Conservation (phyloP, 2,329 filamentous ascomycete genomes). For the Hymenoscyphus fructigenus region DNA sequence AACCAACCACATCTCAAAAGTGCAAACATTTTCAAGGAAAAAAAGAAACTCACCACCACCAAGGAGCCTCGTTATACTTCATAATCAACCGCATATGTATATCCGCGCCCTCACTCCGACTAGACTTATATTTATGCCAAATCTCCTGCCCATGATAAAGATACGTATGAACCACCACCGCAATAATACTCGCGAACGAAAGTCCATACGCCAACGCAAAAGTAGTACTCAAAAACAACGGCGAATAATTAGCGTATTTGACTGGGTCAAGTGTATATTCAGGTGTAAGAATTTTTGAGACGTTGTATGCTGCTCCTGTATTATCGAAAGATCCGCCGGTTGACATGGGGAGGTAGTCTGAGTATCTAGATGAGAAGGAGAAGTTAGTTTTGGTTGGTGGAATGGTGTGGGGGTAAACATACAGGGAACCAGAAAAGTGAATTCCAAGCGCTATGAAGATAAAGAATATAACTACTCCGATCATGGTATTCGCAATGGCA, state of each 20-base stretch:
- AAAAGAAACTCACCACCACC: slow-evolving; percentile 53
- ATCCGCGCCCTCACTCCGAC: slow-evolving; percentile 44
- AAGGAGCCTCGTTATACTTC: slow-evolving; percentile 53
- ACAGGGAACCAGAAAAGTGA: slow-evolving; percentile 67
- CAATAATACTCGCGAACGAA: slow-evolving; percentile 64
- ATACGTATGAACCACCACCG: slow-evolving; percentile 61
- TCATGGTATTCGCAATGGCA: slow-evolving; percentile 55
- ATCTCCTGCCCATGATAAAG: slow-evolving; percentile 68
- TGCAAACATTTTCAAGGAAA: background rate
- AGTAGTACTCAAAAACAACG: slow-evolving; percentile 62
- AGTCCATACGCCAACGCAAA: slow-evolving; percentile 57
- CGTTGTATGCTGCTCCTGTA: slow-evolving; percentile 58
- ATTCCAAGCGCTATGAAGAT: slow-evolving; percentile 55
- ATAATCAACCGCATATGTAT: slow-evolving; percentile 56
- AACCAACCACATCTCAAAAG: too few relatives aligned
- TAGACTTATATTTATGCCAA: slow-evolving; percentile 42
- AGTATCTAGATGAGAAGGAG: slow-evolving; percentile 28
- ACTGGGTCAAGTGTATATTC: slow-evolving; percentile 58
- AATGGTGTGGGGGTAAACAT: background rate
- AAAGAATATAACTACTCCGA: slow-evolving; percentile 57
- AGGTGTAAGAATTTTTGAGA: slow-evolving; percentile 56
- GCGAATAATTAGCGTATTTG: slow-evolving; percentile 61
- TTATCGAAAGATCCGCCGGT: slow-evolving; percentile 64
- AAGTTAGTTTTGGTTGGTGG: background rate
- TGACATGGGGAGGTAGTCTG: slow-evolving; percentile 62